Evolutionary conservation across 2,329 filamentous ascomycete species (phyloP).

Genomic region (Hansfordia pulvinata): DNA sequence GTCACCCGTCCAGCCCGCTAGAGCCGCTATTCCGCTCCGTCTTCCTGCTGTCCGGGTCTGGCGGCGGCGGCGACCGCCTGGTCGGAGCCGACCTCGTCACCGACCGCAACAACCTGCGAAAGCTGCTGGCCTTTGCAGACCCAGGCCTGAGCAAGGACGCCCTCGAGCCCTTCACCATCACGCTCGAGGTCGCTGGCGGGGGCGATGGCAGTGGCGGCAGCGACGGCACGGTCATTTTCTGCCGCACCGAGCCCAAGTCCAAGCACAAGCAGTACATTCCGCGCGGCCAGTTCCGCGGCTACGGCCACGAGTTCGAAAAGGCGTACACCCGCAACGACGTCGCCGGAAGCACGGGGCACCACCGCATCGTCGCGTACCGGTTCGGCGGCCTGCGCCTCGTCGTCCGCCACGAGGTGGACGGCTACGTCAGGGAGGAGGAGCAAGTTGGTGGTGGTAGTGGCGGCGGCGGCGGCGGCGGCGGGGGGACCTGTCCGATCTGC

Average conservation of each 20-base stretch:
- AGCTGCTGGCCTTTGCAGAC: constrained; percentile 29
- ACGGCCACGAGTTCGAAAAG: constrained; percentile 30
- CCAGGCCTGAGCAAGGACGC: constrained; percentile 9
- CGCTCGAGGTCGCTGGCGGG: constrained; percentile 21
- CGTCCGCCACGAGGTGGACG: constrained; percentile 28
- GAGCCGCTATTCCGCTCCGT: constrained; percentile 27
- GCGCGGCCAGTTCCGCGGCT: constrained; percentile 23
- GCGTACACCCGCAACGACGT: constrained; percentile 22
- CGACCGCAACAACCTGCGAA: constrained; percentile 33
- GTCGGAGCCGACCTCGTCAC: constrained; percentile 31
- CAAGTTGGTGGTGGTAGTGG: constrained; percentile 1
- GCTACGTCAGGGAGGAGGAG: constrained; percentile 15
- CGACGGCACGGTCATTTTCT: constrained; percentile 25
- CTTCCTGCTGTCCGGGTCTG: no score
- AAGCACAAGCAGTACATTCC: constrained; percentile 14
- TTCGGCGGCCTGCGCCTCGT: constrained; percentile 25
- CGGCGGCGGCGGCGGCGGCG: not conserved
- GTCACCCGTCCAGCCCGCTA: constrained; percentile 25
- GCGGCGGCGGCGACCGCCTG: no score
- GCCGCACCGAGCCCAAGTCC: constrained; percentile 17
- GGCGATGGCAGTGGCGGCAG: no score
- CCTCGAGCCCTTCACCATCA: constrained; percentile 24
- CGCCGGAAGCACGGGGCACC: constrained; percentile 24
- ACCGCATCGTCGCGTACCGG: constrained; percentile 28
- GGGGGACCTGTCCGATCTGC: constrained; percentile 9